Percentiles rank a stretch among this genome's conserved stretches.
These are phyloP conservation scores for Wickerhamomyces strasburgensis DNA, from an alignment of 805 yeast species.

Conservation along the genomic window DNA sequence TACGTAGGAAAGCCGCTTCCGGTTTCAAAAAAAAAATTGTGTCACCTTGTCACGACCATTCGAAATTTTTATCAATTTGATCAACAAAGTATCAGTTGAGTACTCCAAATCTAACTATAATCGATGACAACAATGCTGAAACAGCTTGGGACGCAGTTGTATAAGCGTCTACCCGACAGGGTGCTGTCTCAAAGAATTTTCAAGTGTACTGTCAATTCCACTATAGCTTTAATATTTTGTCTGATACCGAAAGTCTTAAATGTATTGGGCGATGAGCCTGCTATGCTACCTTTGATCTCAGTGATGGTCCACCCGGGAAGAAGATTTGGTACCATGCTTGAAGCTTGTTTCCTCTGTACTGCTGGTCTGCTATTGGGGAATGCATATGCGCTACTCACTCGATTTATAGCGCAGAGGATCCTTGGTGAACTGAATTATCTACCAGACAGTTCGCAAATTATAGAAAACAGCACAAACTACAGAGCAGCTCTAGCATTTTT, in stretches of 20 bases:
- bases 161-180: no score
- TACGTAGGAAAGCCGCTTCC: no score
- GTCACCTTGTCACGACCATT: no score
- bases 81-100: no score
- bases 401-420: slow-evolving; percentile 37
- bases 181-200: slow-evolving; percentile 33
- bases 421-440: slow-evolving; percentile 26
- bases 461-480: slow-evolving; percentile 27
- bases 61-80: no score
- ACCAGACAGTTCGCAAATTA: slow-evolving; percentile 29
- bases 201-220: slow-evolving; percentile 34
- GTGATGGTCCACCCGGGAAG: slow-evolving; percentile 48
- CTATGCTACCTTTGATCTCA: slow-evolving; percentile 40
- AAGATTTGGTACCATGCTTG: slow-evolving; percentile 43
- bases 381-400: slow-evolving; percentile 36
- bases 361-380: slow-evolving; percentile 39
- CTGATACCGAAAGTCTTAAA: slow-evolving; percentile 32
- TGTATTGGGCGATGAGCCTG: slow-evolving; percentile 36
- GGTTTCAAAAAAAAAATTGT: no score
- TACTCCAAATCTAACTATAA: no score
- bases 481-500: slow-evolving; percentile 39
- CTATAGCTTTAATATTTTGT: slow-evolving; percentile 38
- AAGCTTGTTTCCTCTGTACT: slow-evolving; percentile 35
- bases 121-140: no score
- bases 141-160: no score